phyloP scores from a whole-genome alignment of 2,329 filamentous ascomycete genomes.

The Orbilia ellipsospora region DNA sequence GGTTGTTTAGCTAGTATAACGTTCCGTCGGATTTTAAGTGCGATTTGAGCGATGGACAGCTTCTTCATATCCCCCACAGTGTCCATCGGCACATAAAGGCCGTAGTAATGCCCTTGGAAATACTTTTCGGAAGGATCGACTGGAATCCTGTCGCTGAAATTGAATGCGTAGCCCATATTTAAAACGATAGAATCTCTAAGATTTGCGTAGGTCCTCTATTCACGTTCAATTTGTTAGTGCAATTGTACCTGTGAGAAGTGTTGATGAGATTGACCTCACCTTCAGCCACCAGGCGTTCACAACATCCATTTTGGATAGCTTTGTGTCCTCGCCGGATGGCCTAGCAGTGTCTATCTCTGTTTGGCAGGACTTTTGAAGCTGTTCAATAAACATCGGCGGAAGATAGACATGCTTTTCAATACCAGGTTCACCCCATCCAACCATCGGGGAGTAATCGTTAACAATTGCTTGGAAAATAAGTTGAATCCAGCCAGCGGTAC shows the following conservation, averaged over 20 bases:
- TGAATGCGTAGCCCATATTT: conserved; percentile 41
- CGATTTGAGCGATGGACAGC: conserved; percentile 18
- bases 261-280: too few species aligned
- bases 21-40: conserved; percentile 15
- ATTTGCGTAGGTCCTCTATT: conserved; percentile 16
- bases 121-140: conserved; percentile 16
- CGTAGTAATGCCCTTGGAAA: conserved; percentile 41
- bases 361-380: conserved; percentile 29
- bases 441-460: conserved; percentile 16
- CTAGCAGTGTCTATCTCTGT: conserved; percentile 11
- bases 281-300: conserved; percentile 36
- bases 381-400: conserved; percentile 14
- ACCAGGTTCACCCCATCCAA: conserved; percentile 16
- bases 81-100: conserved; percentile 28
- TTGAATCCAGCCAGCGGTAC: neutral
- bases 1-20: conserved; percentile 29
- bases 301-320: conserved; percentile 33
- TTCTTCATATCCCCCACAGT: conserved; percentile 31
- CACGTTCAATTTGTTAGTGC: neutral
- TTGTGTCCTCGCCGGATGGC: neutral
- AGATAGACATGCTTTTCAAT: conserved; percentile 40
- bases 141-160: conserved; percentile 24
- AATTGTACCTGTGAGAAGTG: neutral
- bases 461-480: conserved; percentile 8
- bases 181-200: conserved; percentile 19